phyloP scores from a whole-genome alignment of 2,329 filamentous ascomycete species.

The Grosmannia penicillata region DNA sequence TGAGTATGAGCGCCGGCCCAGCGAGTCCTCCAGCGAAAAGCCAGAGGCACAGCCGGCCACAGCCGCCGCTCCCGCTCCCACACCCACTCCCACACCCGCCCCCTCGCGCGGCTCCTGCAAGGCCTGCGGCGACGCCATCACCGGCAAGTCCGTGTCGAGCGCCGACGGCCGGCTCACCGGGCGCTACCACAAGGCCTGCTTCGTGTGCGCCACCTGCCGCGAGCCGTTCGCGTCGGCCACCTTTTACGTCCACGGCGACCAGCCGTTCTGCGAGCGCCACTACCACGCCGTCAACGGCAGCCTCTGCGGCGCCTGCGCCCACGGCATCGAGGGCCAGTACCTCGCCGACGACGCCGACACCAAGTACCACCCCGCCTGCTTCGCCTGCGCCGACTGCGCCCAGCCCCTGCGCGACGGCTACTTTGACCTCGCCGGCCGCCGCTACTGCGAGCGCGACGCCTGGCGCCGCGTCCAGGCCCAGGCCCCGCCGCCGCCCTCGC shows the following conservation, averaged over 20 bases:
- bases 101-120: conserved; percentile 61
- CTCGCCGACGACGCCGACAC: conserved; percentile 63
- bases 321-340: conserved; percentile 87
- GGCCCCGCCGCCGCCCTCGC: not conserved
- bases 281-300: conserved; percentile 88
- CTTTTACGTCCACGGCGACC: conserved; percentile 81
- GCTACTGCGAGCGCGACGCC: conserved; percentile 82
- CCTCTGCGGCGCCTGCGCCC: conserved; percentile 63
- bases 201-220: conserved; percentile 75
- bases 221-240: conserved; percentile 73
- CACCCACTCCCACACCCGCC: conserved; percentile 12
- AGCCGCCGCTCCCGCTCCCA: not conserved
- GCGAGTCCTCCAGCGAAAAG: too few relatives aligned
- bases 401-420: conserved; percentile 68
- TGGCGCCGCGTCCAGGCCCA: conserved; percentile 32
- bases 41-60: not conserved
- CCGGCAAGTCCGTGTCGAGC: conserved; percentile 84
- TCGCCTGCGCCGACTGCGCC: conserved; percentile 69
- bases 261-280: conserved; percentile 80
- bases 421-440: conserved; percentile 68
- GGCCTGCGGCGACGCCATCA: conserved; percentile 63
- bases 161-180: conserved; percentile 85
- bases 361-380: conserved; percentile 80
- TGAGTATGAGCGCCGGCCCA: too few relatives aligned
- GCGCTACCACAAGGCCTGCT: conserved; percentile 89